Percentiles rank a stretch among this genome's conserved stretches.
Conservation (phyloP, 2,329 filamentous ascomycete genomes). For the Gyromitra esculenta region DNA sequence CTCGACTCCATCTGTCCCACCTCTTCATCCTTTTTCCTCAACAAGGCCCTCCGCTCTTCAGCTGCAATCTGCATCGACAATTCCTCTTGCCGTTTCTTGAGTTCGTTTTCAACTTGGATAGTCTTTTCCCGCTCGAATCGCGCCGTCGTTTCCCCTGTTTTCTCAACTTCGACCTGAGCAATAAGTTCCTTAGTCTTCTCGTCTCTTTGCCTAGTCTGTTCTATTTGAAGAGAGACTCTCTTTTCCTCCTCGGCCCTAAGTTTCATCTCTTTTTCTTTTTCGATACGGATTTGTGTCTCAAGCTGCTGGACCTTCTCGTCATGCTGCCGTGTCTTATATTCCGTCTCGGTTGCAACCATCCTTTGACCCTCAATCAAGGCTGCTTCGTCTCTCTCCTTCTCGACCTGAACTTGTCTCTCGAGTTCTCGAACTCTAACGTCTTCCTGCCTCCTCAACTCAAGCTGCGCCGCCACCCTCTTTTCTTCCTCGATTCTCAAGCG, state of each 20-base stretch:
- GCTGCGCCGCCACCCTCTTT: neutral
- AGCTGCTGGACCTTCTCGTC: slow-evolving; percentile 18
- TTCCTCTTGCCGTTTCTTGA: slow-evolving; percentile 21
- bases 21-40: slow-evolving; percentile 20
- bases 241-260: slow-evolving; percentile 19
- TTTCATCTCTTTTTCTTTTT: slow-evolving; percentile 13
- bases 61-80: neutral
- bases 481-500: slow-evolving; percentile 26
- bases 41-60: slow-evolving; percentile 5
- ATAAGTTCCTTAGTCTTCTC: slow-evolving; percentile 13
- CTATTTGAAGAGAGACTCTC: neutral
- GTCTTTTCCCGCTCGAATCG: slow-evolving; percentile 28
- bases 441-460: slow-evolving; percentile 19
- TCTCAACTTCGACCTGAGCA: slow-evolving; percentile 26
- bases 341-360: slow-evolving; percentile 19
- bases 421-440: slow-evolving; percentile 21
- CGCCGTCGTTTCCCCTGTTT: slow-evolving; percentile 9
- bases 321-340: slow-evolving; percentile 8
- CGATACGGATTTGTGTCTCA: slow-evolving; percentile 2
- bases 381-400: slow-evolving; percentile 18
- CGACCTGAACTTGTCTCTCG: slow-evolving; percentile 27
- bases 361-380: slow-evolving; percentile 22
- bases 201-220: slow-evolving; percentile 9
- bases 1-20: neutral
- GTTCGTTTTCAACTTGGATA: neutral